Evolutionary conservation across 2,329 filamentous ascomycete genomes (phyloP).

Genomic region (Cladosporium velox): DNA sequence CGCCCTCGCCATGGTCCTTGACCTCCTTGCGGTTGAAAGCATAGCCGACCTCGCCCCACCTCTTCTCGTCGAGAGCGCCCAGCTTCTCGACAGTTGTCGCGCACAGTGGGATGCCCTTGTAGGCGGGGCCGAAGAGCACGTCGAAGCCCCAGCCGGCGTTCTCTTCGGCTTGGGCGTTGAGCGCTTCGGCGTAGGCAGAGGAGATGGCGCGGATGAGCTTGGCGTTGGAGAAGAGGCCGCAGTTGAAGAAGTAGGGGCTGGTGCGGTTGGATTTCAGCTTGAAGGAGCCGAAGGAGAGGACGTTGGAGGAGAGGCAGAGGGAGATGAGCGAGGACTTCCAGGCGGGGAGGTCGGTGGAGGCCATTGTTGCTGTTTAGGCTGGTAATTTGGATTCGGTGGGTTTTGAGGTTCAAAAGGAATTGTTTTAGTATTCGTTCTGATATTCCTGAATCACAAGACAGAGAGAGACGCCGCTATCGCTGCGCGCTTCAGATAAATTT

Average conservation of each 20-base stretch:
- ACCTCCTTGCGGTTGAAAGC: conserved; percentile 95
- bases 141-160: conserved; percentile 64
- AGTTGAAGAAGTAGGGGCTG: conserved; percentile 98
- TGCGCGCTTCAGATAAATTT: conserved; percentile 4
- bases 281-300: conserved; percentile 80
- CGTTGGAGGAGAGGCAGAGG: conserved; percentile 66
- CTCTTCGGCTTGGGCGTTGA: conserved; percentile 48
- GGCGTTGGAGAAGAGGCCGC: conserved; percentile 83
- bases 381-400: background rate
- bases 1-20: conserved; percentile 94
- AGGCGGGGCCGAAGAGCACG: conserved; percentile 89
- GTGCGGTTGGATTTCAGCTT: conserved; percentile 87
- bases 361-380: background rate
- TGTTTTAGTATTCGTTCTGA: background rate
- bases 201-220: conserved; percentile 76
- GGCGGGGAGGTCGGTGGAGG: conserved; percentile 35
- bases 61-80: conserved; percentile 64
- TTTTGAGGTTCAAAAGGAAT: background rate
- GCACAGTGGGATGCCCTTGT: conserved; percentile 95
- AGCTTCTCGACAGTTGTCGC: conserved; percentile 76
- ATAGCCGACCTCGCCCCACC: conserved; percentile 73
- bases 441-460: background rate
- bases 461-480: background rate
- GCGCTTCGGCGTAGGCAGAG: conserved; percentile 72
- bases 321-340: conserved; percentile 75